These are phyloP conservation scores for Cyclostephanos tholiformis DNA, from an alignment of 108 stramenopile species.

Conservation along the genomic window DNA sequence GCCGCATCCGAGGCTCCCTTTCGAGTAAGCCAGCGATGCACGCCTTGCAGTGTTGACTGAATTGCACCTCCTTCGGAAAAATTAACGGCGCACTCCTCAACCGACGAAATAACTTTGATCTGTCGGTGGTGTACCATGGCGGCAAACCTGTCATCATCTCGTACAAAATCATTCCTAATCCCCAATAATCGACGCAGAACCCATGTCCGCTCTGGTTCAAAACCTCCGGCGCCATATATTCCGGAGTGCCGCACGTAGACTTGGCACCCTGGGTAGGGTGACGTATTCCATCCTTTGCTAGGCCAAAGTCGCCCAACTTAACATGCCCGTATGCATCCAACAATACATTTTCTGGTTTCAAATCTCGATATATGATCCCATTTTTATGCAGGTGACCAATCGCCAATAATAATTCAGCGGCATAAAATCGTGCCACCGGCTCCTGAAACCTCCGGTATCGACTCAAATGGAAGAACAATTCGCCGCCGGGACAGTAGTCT, in stretches of 20 bases:
- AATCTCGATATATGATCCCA: slow-evolving; percentile 88
- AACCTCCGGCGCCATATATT: slow-evolving; percentile 98
- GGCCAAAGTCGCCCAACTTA: slow-evolving; percentile 90
- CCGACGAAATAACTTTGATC: slow-evolving; percentile 93
- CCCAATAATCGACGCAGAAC: slow-evolving; percentile 94
- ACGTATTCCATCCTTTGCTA: slow-evolving; percentile 82
- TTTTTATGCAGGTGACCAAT: slow-evolving; percentile 87
- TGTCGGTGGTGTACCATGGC: slow-evolving; percentile 97
- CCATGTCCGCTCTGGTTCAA: slow-evolving; percentile 82
- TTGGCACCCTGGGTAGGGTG: slow-evolving; percentile 89
- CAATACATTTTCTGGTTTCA: slow-evolving; percentile 92
- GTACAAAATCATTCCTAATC: slow-evolving; percentile 93
- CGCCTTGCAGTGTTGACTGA: slow-evolving; percentile 57
- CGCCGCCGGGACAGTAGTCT: slow-evolving; percentile 98
- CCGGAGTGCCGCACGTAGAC: slow-evolving; percentile 97
- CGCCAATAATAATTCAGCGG: slow-evolving; percentile 90
- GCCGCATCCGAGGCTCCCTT: slow-evolving; percentile 69
- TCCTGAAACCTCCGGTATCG: slow-evolving; percentile 92
- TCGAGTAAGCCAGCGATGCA: slow-evolving; percentile 79
- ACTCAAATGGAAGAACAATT: slow-evolving; percentile 96
- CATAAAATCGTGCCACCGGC: slow-evolving; percentile 91
- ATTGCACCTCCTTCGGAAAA: slow-evolving; percentile 70
- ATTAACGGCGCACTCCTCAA: slow-evolving; percentile 81
- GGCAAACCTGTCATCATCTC: slow-evolving; percentile 99
- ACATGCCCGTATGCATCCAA: slow-evolving; percentile 92